Percentiles rank a stretch among this genome's conserved stretches.
phyloP scores from a whole-genome alignment of 2,329 filamentous ascomycete species.

The Fusarium ramigenum region DNA sequence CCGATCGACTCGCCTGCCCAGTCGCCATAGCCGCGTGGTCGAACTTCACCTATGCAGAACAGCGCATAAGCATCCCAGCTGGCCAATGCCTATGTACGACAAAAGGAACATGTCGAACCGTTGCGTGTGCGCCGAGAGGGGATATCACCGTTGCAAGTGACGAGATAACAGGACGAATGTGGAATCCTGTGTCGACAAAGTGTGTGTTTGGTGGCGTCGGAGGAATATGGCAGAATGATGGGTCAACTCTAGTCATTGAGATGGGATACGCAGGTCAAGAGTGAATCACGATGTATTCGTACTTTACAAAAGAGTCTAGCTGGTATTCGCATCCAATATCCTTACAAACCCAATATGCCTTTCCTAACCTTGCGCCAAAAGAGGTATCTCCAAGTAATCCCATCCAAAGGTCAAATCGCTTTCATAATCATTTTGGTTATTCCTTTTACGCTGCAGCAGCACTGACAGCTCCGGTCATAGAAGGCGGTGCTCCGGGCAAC shows the following conservation, averaged over 20 bases:
- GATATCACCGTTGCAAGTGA: neutral
- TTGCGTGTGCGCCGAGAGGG: slow-evolving; percentile 23
- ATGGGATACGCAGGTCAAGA: slow-evolving; percentile 11
- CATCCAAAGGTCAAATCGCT: slow-evolving; percentile 22
- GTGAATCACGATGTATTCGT: slow-evolving; percentile 8
- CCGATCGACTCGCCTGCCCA: slow-evolving; percentile 31
- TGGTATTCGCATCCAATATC: neutral
- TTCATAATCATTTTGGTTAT: slow-evolving; percentile 24
- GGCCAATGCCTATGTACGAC: slow-evolving; percentile 25
- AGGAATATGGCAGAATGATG: slow-evolving; percentile 33
- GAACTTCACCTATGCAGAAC: neutral
- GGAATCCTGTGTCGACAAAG: slow-evolving; percentile 35
- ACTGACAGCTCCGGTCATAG: slow-evolving; percentile 4
- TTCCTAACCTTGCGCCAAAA: slow-evolving; percentile 23
- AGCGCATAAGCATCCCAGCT: slow-evolving; percentile 7
- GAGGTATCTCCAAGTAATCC: slow-evolving; percentile 26
- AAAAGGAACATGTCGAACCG: slow-evolving; percentile 14
- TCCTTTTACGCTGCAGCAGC: slow-evolving; percentile 33
- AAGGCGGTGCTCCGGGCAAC: neutral
- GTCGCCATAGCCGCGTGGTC: slow-evolving; percentile 29
- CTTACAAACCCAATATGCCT: neutral
- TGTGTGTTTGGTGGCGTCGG: slow-evolving; percentile 36
- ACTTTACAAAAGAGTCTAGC: neutral
- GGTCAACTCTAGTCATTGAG: slow-evolving; percentile 29
- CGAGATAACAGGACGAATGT: slow-evolving; percentile 32